Base-by-base conservation (phyloP, 2,329 filamentous ascomycete genomes). In the Huntiella bhutanensis region DNA sequence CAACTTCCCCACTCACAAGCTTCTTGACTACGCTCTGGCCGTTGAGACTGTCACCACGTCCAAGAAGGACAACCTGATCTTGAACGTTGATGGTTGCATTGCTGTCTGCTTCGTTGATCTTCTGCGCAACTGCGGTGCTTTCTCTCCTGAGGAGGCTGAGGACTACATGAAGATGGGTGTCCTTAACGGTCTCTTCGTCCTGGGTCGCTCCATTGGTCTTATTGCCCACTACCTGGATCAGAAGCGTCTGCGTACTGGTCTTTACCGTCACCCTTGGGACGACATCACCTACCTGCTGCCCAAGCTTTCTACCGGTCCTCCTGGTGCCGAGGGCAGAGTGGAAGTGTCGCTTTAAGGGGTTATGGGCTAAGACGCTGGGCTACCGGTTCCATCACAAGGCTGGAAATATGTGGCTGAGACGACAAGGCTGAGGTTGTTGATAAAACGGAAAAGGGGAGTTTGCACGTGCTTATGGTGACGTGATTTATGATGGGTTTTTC, bases 151-250 rank as follows among this genome's bases (percentile, higher is more conserved):
- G 67, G 91, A 98, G 71, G 87, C 87, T 45, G 91, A 98, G 69
- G 91, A 98, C 66, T 98, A 98, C 75, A 79, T 98, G 62, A 77
- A 79, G 66, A 98, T 96, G 87, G 91, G 91, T 75, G 91, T 98
- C 42, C 79, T 98, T 58, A 98, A 98, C 75, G 91, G 91, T 71
- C 82, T 98, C 51, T 98, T 98, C 73, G 91, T 98, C 41, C 78
- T 98, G 51, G 91, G 91, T 60, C 82, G 91, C 61, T 85, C 77
- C 65, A 98, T 98, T 60, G 91, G 91, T 83, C 75, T 98, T 55
- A 98, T 98, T 81, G 91, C 91, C 60, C 91, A 98, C 69, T 96
- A 88, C 76, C 80, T 98, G 58, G 91, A 98, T 71, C 91, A 98
- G 77, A 98, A 98, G 87, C 80, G 91, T 67, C 76, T 98, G 66